These are phyloP conservation scores for Trypanosoma scelopori DNA, from an alignment of 208 protist genomes.

Conservation along the genomic window DNA sequence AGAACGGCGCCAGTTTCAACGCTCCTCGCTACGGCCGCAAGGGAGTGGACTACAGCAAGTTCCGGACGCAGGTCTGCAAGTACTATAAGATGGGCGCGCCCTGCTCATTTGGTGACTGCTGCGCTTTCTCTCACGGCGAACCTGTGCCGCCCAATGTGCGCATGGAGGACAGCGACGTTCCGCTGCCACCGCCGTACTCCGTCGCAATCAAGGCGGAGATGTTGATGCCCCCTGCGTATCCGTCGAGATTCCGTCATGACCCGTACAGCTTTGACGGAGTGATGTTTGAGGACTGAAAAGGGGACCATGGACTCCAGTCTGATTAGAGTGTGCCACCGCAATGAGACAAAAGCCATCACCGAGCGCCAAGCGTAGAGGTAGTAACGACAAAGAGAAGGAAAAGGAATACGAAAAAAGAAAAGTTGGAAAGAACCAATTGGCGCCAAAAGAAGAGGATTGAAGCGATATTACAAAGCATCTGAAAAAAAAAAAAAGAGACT, in stretches of 20 bases:
- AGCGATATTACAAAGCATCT: neutral
- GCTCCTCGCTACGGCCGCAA: constrained; percentile 34
- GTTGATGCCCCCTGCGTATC: constrained; percentile 59
- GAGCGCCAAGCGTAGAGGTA: neutral
- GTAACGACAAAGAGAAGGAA: constrained; percentile 1
- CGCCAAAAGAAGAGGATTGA: constrained; percentile 26
- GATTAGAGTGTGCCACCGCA: constrained; percentile 3
- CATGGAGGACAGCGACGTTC: constrained; percentile 22
- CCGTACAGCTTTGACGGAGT: constrained; percentile 78
- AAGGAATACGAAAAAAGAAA: too few relatives aligned
- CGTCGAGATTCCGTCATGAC: constrained; percentile 83
- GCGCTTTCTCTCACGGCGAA: constrained; percentile 87
- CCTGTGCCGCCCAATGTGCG: constrained; percentile 26
- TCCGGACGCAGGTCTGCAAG: constrained; percentile 87
- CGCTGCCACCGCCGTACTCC: constrained; percentile 73
- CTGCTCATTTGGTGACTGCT: constrained; percentile 82
- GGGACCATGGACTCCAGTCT: neutral
- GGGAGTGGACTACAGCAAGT: constrained; percentile 84
- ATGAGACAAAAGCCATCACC: constrained; percentile 17
- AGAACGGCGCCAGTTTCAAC: constrained; percentile 31
- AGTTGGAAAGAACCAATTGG: constrained; percentile 12
- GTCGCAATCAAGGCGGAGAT: constrained; percentile 54
- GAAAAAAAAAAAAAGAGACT: constrained; percentile 15
- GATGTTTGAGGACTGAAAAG: constrained; percentile 46
- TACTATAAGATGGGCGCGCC: constrained; percentile 63